A percentile compares a stretch with the other conserved stretches of the same genome.
Conservation (phyloP, 2,329 filamentous ascomycete species). For the Canariomyces notabilis region DNA sequence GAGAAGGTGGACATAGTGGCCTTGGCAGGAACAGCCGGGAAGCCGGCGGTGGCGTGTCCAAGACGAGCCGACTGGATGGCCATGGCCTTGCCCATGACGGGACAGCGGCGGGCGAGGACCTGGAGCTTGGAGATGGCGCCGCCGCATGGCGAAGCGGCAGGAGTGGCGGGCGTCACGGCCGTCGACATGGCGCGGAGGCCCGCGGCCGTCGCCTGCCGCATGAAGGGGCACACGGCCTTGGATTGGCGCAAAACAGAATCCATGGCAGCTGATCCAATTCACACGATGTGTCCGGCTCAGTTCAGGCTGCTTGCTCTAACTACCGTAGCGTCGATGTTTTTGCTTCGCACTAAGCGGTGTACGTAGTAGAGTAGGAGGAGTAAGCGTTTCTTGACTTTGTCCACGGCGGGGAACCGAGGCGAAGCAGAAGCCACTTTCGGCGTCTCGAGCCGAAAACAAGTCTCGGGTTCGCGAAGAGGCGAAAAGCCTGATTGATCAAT, state of each 20-base stretch:
- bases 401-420: too few relatives aligned
- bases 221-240: conserved; percentile 93
- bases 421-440: too few relatives aligned
- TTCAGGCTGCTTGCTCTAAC: not conserved
- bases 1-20: conserved; percentile 49
- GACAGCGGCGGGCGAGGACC: conserved; percentile 88
- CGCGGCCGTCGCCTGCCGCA: conserved; percentile 88
- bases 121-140: conserved; percentile 97
- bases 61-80: conserved; percentile 70
- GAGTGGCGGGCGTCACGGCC: conserved; percentile 48
- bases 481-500: too few relatives aligned
- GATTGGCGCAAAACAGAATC: conserved; percentile 93
- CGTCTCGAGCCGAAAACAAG: too few relatives aligned
- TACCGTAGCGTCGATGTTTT: not conserved
- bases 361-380: not conserved
- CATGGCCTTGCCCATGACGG: conserved; percentile 97
- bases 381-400: not conserved
- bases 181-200: conserved; percentile 86
- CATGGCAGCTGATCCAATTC: conserved; percentile 51
- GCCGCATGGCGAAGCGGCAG: conserved; percentile 64
- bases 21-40: conserved; percentile 38
- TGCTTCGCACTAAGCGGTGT: too few relatives aligned
- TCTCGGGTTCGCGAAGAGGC: too few relatives aligned
- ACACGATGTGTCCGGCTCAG: not conserved
- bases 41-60: conserved; percentile 37